Conservation (phyloP, 805 yeast species). For the Saccharomycopsis fermentans region DNA sequence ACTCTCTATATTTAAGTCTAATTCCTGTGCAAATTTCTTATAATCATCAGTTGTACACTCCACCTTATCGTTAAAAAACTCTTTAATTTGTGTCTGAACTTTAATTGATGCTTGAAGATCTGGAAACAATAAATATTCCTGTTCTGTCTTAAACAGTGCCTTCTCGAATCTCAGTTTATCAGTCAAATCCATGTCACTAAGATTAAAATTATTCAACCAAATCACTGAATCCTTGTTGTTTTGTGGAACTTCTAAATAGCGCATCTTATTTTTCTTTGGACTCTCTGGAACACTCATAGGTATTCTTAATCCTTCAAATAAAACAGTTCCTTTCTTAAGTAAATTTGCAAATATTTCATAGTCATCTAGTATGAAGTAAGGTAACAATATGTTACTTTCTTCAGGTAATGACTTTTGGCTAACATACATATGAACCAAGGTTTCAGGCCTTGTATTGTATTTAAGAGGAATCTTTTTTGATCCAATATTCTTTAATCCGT, state of each 20-base stretch:
- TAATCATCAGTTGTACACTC: neutral
- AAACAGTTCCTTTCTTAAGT: neutral
- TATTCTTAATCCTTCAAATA: constrained; percentile 7
- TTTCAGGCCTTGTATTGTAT: constrained; percentile 5
- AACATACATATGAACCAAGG: neutral
- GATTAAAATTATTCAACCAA: constrained; percentile 1
- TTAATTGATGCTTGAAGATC: neutral
- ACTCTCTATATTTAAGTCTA: neutral
- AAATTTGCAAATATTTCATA: neutral
- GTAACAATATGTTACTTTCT: neutral
- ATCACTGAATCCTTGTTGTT: neutral
- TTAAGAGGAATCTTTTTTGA: constrained; percentile 6
- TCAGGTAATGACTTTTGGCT: constrained; percentile 3
- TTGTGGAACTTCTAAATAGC: constrained; percentile 2
- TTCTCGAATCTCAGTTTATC: neutral
- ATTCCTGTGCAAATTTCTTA: neutral
- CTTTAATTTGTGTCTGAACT: neutral
- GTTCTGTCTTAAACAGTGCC: neutral
- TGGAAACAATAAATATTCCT: neutral
- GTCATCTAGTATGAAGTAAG: neutral
- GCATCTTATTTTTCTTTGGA: neutral
- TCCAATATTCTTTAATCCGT: constrained; percentile 2
- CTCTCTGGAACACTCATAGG: neutral
- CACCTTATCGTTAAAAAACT: neutral
- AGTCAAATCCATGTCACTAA: neutral